Percentiles rank a stretch among this genome's conserved stretches.
Evolutionary conservation across 2,329 filamentous ascomycete genomes (phyloP).

Genomic region (Emergomyces africanus): DNA sequence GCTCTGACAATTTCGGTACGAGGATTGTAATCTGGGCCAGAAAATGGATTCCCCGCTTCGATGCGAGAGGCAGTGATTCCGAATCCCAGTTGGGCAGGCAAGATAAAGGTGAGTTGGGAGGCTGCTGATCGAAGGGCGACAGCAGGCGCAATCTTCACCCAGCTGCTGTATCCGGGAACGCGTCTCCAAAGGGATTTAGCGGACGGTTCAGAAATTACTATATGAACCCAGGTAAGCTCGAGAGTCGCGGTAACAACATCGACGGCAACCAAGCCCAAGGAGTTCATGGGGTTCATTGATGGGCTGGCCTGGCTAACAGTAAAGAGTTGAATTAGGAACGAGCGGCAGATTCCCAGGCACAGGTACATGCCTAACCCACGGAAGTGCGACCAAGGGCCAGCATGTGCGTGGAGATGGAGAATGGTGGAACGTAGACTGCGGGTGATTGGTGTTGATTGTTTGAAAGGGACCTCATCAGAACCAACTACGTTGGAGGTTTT

Average conservation of each 20-base stretch:
- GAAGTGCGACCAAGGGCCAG: conserved; percentile 54
- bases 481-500: conserved; percentile 16
- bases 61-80: conserved; percentile 36
- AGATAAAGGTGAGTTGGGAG: conserved; percentile 35
- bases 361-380: conserved; percentile 49
- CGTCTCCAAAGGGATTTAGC: conserved; percentile 53
- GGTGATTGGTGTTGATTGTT: conserved; percentile 47
- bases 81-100: conserved; percentile 33
- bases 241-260: conserved; percentile 54
- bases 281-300: conserved; percentile 29
- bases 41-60: conserved; percentile 16
- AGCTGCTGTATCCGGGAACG: conserved; percentile 52
- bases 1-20: conserved; percentile 22
- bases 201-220: conserved; percentile 62
- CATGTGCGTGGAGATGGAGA: conserved; percentile 48
- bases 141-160: conserved; percentile 58
- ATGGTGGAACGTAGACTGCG: conserved; percentile 46
- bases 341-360: conserved; percentile 34
- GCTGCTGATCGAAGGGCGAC: conserved; percentile 48
- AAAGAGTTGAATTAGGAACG: conserved; percentile 35
- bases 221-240: conserved; percentile 70
- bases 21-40: conserved; percentile 19
- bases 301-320: conserved; percentile 20
- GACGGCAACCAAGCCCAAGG: conserved; percentile 43
- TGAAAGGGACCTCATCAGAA: conserved; percentile 27